Evolutionary conservation across 1,284 basidiomycete species (phyloP).

Genomic region (Mycena citricolor): DNA sequence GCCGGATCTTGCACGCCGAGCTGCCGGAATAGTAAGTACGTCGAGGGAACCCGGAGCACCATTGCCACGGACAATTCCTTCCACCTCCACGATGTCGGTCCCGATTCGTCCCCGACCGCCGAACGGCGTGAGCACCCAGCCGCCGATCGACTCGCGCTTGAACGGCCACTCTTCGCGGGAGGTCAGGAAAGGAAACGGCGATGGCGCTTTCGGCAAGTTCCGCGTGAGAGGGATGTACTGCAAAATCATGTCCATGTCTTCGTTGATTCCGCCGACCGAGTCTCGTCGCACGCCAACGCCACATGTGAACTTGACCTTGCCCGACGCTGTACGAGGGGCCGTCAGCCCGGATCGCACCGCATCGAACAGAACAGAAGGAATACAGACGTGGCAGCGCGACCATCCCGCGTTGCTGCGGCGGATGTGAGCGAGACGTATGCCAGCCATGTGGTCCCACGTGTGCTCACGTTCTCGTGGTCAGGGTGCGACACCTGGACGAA

Average conservation of each 20-base stretch:
- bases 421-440: too few relatives aligned
- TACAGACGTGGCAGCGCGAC: too few relatives aligned
- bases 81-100: slow-evolving; percentile 16
- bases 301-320: slow-evolving; percentile 18
- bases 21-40: slow-evolving; percentile 1
- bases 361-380: too few relatives aligned
- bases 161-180: slow-evolving; percentile 23
- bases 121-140: slow-evolving; percentile 22
- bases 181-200: slow-evolving; percentile 21
- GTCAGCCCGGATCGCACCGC: too few relatives aligned
- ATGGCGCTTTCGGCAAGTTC: slow-evolving; percentile 5
- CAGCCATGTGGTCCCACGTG: too few relatives aligned
- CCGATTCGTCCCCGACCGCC: slow-evolving; percentile 21
- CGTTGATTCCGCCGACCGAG: slow-evolving; percentile 28
- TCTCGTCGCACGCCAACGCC: slow-evolving; percentile 21
- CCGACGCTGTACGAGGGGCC: slow-evolving; percentile 13
- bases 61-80: slow-evolving; percentile 14
- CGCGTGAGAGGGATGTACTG: slow-evolving; percentile 18
- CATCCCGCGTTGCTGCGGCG: too few relatives aligned
- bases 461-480: slow-evolving; percentile 19
- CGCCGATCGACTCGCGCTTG: slow-evolving; percentile 21
- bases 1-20: slow-evolving; percentile 21
- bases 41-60: background rate
- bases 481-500: slow-evolving; percentile 22
- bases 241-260: slow-evolving; percentile 32